Percentiles rank a stretch among this genome's conserved stretches.
Conservation (phyloP, 768 basidiomycete genomes). For the Wakefieldia striispora region DNA sequence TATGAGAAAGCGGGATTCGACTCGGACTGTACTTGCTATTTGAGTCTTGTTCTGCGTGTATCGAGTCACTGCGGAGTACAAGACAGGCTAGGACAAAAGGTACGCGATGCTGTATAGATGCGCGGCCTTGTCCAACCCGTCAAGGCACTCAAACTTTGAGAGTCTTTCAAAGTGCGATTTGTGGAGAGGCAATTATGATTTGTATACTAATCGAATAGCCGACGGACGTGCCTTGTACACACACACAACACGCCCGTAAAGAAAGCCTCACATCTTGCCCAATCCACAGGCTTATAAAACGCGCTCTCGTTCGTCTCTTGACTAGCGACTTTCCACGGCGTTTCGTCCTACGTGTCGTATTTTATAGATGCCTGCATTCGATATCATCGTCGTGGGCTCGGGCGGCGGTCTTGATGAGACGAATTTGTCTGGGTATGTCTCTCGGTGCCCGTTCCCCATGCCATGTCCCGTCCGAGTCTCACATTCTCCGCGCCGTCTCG, state of each 20-base stretch:
- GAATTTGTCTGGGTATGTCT: slow-evolving; percentile 78
- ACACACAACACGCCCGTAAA: slow-evolving; percentile 1
- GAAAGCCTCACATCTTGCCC: not conserved
- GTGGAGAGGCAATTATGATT: too few relatives aligned
- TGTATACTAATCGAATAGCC: slow-evolving; percentile 15
- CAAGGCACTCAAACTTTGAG: not conserved
- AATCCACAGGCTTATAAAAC: too few relatives aligned
- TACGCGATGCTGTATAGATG: slow-evolving; percentile 7
- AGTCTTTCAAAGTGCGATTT: too few relatives aligned
- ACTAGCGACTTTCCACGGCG: too few relatives aligned
- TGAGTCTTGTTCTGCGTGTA: slow-evolving; percentile 3
- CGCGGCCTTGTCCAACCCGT: not conserved
- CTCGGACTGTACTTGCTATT: not conserved
- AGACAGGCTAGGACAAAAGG: slow-evolving; percentile 6
- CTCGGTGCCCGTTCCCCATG: not conserved
- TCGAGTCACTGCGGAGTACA: not conserved
- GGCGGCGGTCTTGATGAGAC: slow-evolving; percentile 91
- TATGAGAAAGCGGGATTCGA: slow-evolving; percentile 9
- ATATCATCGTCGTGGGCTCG: slow-evolving; percentile 75
- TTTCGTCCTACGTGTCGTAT: not conserved
- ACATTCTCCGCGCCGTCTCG: slow-evolving; percentile 3
- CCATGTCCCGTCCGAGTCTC: not conserved
- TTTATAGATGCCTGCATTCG: slow-evolving; percentile 49
- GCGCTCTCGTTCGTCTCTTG: too few relatives aligned
- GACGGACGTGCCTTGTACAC: slow-evolving; percentile 21